A percentile compares a stretch with the other conserved stretches of the same genome.
These are phyloP conservation scores for Coemansia sp. DNA, from an alignment of 192 early-diverging fungal species.

Conservation along the genomic window DNA sequence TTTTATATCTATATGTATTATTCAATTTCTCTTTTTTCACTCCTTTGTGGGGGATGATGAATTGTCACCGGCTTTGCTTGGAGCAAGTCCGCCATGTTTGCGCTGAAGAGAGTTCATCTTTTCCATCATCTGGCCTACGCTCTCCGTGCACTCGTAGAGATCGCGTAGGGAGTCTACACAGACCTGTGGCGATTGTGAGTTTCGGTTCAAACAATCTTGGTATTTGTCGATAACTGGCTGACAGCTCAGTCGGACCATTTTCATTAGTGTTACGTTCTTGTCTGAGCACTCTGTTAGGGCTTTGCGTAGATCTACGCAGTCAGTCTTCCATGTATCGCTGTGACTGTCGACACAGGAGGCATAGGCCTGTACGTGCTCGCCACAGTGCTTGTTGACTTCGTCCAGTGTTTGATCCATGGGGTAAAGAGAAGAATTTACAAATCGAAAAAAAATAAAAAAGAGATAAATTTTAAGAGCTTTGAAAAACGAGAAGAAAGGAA, in stretches of 20 bases:
- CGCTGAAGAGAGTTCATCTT: slow-evolving; percentile 48
- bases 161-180: slow-evolving; percentile 48
- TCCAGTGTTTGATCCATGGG: slow-evolving; percentile 56
- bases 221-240: slow-evolving; percentile 56
- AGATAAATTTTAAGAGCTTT: too few species aligned
- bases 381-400: slow-evolving; percentile 59
- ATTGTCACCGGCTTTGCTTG: not conserved
- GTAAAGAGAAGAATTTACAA: not conserved
- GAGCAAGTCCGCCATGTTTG: slow-evolving; percentile 18
- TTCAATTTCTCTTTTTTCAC: not conserved
- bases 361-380: slow-evolving; percentile 52
- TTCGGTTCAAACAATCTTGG: slow-evolving; percentile 42
- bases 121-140: slow-evolving; percentile 54
- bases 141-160: slow-evolving; percentile 58
- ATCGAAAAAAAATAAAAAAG: not conserved
- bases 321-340: slow-evolving; percentile 44
- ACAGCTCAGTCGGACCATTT: slow-evolving; percentile 55
- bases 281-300: slow-evolving; percentile 55
- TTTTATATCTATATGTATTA: slow-evolving; percentile 2
- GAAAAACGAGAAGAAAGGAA: too few species aligned
- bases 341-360: slow-evolving; percentile 50
- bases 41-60: slow-evolving; percentile 5
- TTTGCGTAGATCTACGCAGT: slow-evolving; percentile 42
- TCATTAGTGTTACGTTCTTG: slow-evolving; percentile 59
- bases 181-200: slow-evolving; percentile 35